Evolutionary conservation across 2,329 filamentous ascomycete genomes (phyloP).

Genomic region (Dactylellina parvicollis): DNA sequence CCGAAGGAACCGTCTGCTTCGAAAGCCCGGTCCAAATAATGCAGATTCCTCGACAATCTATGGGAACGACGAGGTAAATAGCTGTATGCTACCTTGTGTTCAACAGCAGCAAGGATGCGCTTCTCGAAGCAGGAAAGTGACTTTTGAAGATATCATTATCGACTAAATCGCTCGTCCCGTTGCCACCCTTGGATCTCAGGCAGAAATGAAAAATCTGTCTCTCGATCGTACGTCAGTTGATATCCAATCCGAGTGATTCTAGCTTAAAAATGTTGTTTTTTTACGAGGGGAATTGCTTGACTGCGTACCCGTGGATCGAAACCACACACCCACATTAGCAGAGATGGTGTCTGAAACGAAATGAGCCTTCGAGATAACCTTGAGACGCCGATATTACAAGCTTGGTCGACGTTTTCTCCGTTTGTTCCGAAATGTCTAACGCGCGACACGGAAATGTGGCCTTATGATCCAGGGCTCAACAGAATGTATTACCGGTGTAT

Average conservation of each 20-base stretch:
- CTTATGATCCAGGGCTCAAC: neutral
- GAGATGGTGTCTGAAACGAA: no score
- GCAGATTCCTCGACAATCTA: constrained; percentile 46
- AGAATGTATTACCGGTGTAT: no score
- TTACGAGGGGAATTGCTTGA: neutral
- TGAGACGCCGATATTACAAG: no score
- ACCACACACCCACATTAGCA: no score
- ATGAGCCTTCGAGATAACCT: no score
- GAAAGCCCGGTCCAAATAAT: constrained; percentile 46
- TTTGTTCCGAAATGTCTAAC: neutral
- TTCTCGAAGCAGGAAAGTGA: constrained; percentile 46
- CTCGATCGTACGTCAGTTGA: constrained; percentile 22
- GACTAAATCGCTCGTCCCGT: constrained; percentile 53
- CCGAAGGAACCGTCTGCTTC: constrained; percentile 52
- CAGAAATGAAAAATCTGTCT: constrained; percentile 24
- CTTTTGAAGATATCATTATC: constrained; percentile 25
- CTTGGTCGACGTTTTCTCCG: no score
- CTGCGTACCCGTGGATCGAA: neutral
- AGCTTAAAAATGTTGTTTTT: constrained; percentile 1
- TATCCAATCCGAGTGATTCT: constrained; percentile 25
- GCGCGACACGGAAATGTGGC: neutral
- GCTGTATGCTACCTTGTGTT: constrained; percentile 19
- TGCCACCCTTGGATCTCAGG: constrained; percentile 45
- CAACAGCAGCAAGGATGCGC: constrained; percentile 19
- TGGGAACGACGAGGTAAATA: constrained; percentile 36